Percentiles rank a stretch among this genome's conserved stretches.
Evolutionary conservation across 2,329 filamentous ascomycete genomes (phyloP).

Genomic region (Exophiala sp.): DNA sequence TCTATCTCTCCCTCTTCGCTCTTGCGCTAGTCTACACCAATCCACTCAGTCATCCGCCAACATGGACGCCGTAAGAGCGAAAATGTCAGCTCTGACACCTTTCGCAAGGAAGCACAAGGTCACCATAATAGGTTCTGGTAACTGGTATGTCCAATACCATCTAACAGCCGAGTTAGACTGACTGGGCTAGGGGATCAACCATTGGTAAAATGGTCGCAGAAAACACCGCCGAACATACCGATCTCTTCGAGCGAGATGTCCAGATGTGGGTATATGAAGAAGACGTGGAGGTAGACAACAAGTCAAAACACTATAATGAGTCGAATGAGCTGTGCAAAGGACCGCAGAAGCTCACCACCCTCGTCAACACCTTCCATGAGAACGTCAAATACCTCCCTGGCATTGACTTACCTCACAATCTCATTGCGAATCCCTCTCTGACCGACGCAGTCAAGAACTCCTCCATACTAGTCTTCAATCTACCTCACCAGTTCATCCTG

Average conservation of each 20-base stretch:
- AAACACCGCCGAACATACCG: conserved; percentile 73
- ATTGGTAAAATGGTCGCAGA: conserved; percentile 97
- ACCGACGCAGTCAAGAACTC: conserved; percentile 76
- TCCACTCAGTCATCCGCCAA: conserved; percentile 2
- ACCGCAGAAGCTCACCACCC: conserved; percentile 78
- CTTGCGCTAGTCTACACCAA: not conserved
- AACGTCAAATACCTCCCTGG: conserved; percentile 98
- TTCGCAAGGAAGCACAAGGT: conserved; percentile 80
- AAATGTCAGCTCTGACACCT: conserved; percentile 49
- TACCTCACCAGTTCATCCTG: conserved; percentile 92
- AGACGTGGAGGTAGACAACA: conserved; percentile 68
- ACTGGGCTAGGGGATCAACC: conserved; percentile 72
- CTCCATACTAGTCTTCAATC: conserved; percentile 90
- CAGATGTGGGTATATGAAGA: conserved; percentile 99
- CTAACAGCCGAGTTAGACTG: not conserved
- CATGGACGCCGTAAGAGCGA: conserved; percentile 25
- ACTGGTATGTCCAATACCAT: conserved; percentile 63
- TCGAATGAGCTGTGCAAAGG: conserved; percentile 56
- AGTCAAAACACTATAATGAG: conserved; percentile 69
- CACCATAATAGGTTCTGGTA: conserved; percentile 90
- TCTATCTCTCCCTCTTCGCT: conserved; percentile 6
- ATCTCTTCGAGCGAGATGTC: conserved; percentile 81
- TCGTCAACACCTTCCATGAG: conserved; percentile 92
- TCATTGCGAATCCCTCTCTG: conserved; percentile 78
- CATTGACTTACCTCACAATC: conserved; percentile 75